These are phyloP conservation scores for Actinomortierella ambigua DNA, from an alignment of 371 early-diverging fungal genomes.

Conservation along the genomic window DNA sequence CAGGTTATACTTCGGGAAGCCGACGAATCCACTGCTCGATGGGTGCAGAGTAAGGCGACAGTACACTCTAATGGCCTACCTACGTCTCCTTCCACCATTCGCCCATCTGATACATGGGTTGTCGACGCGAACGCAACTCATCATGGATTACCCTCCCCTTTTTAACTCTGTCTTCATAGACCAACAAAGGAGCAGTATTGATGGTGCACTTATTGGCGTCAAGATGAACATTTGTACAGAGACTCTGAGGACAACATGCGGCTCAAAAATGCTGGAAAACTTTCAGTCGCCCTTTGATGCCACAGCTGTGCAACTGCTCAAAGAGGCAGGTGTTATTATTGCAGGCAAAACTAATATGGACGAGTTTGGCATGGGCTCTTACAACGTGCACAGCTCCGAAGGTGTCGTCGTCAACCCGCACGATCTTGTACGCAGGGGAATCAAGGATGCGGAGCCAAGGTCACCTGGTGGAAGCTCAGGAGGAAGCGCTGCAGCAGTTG, in stretches of 20 bases:
- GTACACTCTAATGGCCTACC: background rate
- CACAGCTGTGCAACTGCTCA: constrained; percentile 70
- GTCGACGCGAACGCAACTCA: no score
- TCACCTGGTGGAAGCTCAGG: constrained; percentile 94
- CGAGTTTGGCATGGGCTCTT: constrained; percentile 97
- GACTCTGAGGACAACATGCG: constrained; percentile 69
- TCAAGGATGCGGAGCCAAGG: constrained; percentile 25
- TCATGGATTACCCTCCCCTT: no score
- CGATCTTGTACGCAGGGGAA: constrained; percentile 8
- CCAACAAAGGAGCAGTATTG: constrained; percentile 49
- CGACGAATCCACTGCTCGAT: constrained; percentile 22
- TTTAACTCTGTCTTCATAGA: constrained; percentile 7
- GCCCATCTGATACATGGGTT: background rate
- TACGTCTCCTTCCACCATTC: background rate
- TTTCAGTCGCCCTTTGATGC: constrained; percentile 82
- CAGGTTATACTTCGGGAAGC: constrained; percentile 16
- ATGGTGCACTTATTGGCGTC: constrained; percentile 67
- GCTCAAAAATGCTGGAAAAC: constrained; percentile 67
- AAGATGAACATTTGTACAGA: constrained; percentile 78
- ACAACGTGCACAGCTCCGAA: constrained; percentile 56
- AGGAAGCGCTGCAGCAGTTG: constrained; percentile 94
- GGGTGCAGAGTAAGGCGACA: constrained; percentile 23
- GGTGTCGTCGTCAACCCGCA: constrained; percentile 62
- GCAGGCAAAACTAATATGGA: constrained; percentile 95
- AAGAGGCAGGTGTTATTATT: constrained; percentile 70